Evolutionary conservation across 768 basidiomycete species (phyloP).

Genomic region (Collybiopsis luxurians): DNA sequence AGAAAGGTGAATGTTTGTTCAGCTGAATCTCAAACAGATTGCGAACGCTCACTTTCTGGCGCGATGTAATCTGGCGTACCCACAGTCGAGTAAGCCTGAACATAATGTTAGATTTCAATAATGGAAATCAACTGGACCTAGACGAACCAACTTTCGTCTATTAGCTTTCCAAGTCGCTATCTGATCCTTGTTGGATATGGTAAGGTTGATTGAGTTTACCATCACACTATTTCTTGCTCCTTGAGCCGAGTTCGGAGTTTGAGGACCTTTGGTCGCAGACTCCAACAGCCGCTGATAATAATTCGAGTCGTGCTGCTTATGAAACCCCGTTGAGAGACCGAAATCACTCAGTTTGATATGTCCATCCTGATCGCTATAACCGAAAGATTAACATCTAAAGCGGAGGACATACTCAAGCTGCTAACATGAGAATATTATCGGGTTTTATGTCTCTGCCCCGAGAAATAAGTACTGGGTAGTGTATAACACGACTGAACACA

Average conservation of each 20-base stretch:
- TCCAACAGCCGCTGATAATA: conserved; percentile 93
- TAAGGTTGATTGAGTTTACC: conserved; percentile 96
- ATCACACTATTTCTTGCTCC: conserved; percentile 87
- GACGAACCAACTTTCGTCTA: conserved; percentile 81
- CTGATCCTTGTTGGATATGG: conserved; percentile 89
- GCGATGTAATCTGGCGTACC: conserved; percentile 77
- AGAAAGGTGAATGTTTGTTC: conserved; percentile 47
- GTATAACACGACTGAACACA: conserved; percentile 15
- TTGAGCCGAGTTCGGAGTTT: conserved; percentile 39
- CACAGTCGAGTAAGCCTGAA: conserved; percentile 94
- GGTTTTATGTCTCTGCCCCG: conserved; percentile 91
- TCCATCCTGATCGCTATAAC: conserved; percentile 76
- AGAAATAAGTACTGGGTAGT: conserved; percentile 1
- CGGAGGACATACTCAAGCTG: conserved; percentile 22
- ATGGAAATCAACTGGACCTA: not conserved
- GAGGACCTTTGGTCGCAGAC: conserved; percentile 45
- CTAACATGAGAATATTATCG: conserved; percentile 77
- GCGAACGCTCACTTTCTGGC: not conserved
- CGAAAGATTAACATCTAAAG: conserved; percentile 1
- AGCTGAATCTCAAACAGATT: conserved; percentile 41
- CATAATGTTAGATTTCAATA: not conserved
- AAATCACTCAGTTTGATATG: conserved; percentile 99
- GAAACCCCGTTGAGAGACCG: conserved; percentile 98
- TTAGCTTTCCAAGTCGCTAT: conserved; percentile 99
- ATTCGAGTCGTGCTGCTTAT: conserved; percentile 94